phyloP scores from a whole-genome alignment of 495 filamentous ascomycete species.

The Penicillium canariense region DNA sequence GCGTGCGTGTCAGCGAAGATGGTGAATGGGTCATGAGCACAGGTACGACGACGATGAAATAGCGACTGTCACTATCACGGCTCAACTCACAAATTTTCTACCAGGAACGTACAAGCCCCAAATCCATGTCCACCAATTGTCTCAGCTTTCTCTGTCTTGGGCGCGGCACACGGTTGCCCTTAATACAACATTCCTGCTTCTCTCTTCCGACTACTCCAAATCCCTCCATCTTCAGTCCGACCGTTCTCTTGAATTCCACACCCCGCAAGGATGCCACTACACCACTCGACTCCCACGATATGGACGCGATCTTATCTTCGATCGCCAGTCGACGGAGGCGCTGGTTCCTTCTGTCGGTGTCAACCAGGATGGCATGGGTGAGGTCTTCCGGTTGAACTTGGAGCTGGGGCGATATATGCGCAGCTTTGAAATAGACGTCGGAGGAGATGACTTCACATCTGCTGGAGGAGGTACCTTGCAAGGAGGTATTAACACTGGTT shows the following conservation, averaged over 20 bases:
- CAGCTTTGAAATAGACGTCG: conserved; percentile 76
- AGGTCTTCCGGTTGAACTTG: conserved; percentile 90
- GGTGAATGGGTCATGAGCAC: conserved; percentile 98
- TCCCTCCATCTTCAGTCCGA: conserved; percentile 91
- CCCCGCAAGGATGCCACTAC: conserved; percentile 83
- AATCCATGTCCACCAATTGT: conserved; percentile 92
- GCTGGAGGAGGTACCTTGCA: conserved; percentile 67
- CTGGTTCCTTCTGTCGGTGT: conserved; percentile 86
- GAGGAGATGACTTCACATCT: conserved; percentile 70
- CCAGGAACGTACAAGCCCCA: conserved; percentile 89
- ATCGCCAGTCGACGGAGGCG: conserved; percentile 80
- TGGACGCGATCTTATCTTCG: conserved; percentile 84
- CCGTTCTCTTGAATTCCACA: conserved; percentile 91
- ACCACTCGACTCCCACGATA: conserved; percentile 85
- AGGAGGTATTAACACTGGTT: conserved; percentile 75
- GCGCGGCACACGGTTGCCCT: conserved; percentile 87
- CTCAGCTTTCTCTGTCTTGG: conserved; percentile 88
- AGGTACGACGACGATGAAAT: conserved; percentile 48
- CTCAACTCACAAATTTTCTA: conserved; percentile 12
- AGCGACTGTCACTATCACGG: background rate
- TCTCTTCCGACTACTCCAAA: conserved; percentile 94
- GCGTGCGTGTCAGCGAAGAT: conserved; percentile 89
- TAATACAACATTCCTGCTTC: conserved; percentile 89
- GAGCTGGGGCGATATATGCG: conserved; percentile 90
- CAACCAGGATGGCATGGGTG: conserved; percentile 77